These are phyloP conservation scores for Phallus indusiatus DNA, from an alignment of 768 basidiomycete genomes.

Conservation along the genomic window DNA sequence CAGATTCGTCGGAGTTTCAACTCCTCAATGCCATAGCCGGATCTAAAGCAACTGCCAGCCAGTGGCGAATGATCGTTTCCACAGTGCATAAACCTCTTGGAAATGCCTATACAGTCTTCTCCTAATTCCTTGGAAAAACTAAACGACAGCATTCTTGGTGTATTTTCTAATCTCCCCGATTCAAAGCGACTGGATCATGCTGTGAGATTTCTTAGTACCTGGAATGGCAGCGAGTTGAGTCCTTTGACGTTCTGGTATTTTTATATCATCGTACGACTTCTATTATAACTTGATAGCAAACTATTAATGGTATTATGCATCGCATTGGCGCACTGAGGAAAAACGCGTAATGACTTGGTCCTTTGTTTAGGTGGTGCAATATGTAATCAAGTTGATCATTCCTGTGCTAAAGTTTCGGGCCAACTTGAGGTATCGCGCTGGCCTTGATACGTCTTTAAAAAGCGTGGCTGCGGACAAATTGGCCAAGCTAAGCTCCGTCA, in stretches of 20 bases:
- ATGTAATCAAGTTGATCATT: slow-evolving; percentile 57
- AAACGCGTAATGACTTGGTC: background rate
- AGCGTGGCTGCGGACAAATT: slow-evolving; percentile 47
- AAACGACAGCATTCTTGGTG: slow-evolving; percentile 58
- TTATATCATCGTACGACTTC: slow-evolving; percentile 1
- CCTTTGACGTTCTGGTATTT: slow-evolving; percentile 10
- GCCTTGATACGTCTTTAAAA: slow-evolving; percentile 41
- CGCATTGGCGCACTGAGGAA: background rate
- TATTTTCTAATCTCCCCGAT: slow-evolving; percentile 46
- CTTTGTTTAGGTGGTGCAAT: slow-evolving; percentile 53
- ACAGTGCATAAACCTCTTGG: background rate
- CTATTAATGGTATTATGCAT: slow-evolving; percentile 50
- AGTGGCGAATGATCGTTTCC: background rate
- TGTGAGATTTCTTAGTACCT: slow-evolving; percentile 67
- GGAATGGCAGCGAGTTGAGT: slow-evolving; percentile 81
- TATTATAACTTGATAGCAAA: slow-evolving; percentile 37
- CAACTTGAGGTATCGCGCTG: slow-evolving; percentile 55
- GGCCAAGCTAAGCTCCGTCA: slow-evolving; percentile 41
- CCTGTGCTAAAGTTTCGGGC: slow-evolving; percentile 62
- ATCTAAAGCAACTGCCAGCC: background rate
- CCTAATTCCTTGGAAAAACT: slow-evolving; percentile 38
- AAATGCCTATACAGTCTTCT: slow-evolving; percentile 46
- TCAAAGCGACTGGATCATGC: slow-evolving; percentile 64
- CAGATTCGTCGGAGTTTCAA: slow-evolving; percentile 3
- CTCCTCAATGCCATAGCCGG: background rate